Conservation (phyloP, 176 grass and related monocot species). For the Poa pratensis region DNA sequence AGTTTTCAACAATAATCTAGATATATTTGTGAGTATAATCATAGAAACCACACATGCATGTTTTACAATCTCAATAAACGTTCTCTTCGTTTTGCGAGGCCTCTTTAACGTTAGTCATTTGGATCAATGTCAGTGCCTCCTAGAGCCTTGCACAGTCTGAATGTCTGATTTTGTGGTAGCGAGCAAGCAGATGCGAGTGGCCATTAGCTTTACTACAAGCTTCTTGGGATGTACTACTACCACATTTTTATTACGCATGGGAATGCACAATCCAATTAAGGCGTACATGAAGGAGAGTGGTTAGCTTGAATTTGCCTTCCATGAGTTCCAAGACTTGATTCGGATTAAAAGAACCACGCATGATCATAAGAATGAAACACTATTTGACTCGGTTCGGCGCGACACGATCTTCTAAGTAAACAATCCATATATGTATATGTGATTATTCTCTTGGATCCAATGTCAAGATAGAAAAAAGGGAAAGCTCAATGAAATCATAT, state of each 20-base stretch:
- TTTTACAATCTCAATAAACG: slow-evolving; percentile 52
- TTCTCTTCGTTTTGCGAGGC: slow-evolving; percentile 46
- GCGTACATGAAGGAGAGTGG: slow-evolving; percentile 48
- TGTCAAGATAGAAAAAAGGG: background rate
- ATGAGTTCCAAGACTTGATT: slow-evolving; percentile 29
- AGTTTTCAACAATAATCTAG: background rate
- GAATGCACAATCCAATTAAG: slow-evolving; percentile 55
- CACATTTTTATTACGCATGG: slow-evolving; percentile 41
- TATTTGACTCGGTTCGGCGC: slow-evolving; percentile 40
- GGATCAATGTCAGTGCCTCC: slow-evolving; percentile 44
- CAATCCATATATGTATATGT: background rate
- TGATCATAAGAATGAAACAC: slow-evolving; percentile 14
- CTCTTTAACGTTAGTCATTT: slow-evolving; percentile 30
- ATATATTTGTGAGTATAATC: background rate
- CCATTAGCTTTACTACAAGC: slow-evolving; percentile 29
- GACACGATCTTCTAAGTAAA: slow-evolving; percentile 8
- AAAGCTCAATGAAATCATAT: background rate
- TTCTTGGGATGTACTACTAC: slow-evolving; percentile 44
- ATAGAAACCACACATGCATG: background rate
- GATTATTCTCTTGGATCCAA: background rate
- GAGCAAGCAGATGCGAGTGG: slow-evolving; percentile 14
- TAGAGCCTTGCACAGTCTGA: slow-evolving; percentile 55
- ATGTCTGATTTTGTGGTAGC: slow-evolving; percentile 39
- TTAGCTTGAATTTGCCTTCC: slow-evolving; percentile 39
- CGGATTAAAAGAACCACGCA: slow-evolving; percentile 35